Base-by-base conservation (phyloP, 106 monocot genomes). In the Allium sativum region DNA sequence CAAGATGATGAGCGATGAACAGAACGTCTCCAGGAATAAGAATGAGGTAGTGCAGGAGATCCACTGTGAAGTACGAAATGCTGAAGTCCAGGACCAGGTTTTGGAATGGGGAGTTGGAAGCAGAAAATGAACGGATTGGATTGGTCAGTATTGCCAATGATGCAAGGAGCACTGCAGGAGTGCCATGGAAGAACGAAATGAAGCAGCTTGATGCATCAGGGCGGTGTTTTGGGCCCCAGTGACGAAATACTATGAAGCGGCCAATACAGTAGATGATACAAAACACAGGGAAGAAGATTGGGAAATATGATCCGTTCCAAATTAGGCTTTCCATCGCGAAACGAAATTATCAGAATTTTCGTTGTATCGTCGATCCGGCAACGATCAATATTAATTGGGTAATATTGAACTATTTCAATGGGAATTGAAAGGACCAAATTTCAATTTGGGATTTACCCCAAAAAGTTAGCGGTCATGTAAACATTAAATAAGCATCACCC, bases 1-100 rank as follows among this genome's bases (percentile, higher is more conserved):
- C 96, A n/a, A 98, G 71, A 64, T 98, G 96, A 75, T 98, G 96
- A 15, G 82, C 96, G 16, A 98, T 88, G 74, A 88, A 98, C 65
- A 98, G 87, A 46, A 58, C 69, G 45, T 98, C 96, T 11, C 67
- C 64, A 12, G 91, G 87, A 9, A 80, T 40, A 21, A 91, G 76
- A 40, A 88, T 52, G 0, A 98, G 56, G 69, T 90, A 95, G 60
- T 98, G 91, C 9, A 98, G 77, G 6, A 98, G 80, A 68, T 98
- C 96, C 41, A 84, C 76, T 21, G 69, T 55, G 75, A 98, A 98
- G 67, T 98, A 98, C 42, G 84, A 75, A 18, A 82, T 80, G 80
- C 96, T 98, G 72, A 80, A 98, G 50, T 98, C 96, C 5, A 98
- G 82, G 50, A 90, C 91, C 0, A 75, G 22, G 53, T 77, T 70